Base-by-base conservation (phyloP, 2,329 filamentous ascomycete species). In the Nemania abortiva region DNA sequence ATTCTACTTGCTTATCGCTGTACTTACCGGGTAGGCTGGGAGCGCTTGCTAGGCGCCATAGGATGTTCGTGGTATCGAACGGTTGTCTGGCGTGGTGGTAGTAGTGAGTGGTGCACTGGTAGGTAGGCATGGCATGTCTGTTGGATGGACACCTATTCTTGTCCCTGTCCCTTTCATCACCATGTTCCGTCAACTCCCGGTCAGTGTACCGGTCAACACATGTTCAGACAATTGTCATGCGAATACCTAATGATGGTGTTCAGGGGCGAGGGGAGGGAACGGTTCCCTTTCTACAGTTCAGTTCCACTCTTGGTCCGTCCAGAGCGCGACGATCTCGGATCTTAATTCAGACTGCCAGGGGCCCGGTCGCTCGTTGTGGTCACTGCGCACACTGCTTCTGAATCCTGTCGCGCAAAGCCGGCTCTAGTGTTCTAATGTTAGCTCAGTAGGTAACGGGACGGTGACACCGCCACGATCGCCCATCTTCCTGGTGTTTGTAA, bases 391-490 rank as follows among this genome's bases (percentile, higher is more conserved):
- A 9, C 15, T 66, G 45, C 18, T 57, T 53, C 34, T 54, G 56
- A 73, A 77, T 76, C 74, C 74, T 75, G 70, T 71, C 65, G 69
- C 68, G 50, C 65, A 71, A 54, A 50, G 61, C 61, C 65, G 70
- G 45, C 76, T 76, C 75, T 75, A 76, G 75, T 77, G 74, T 77
- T 76, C 75, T 75, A 76, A 76, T 77, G 74, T 71, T 75, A 76
- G 74, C 69, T 74, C 70, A 68, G 54, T 57, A 55, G 69, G 50
- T 24, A 52, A 42, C 54, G 37, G 52, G 64, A 75, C 72, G 73
- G 73, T 68, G 63, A 72, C 72, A 74, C 70, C 73, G 73, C 71
- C 72, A 69, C 70, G 61, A 70, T 62, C 67, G 31, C 34, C 67
- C 58, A 54, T 63, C 64, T 61, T 67, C 54, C 49, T 47, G 45